These are phyloP conservation scores for Stagonosporopsis chrysanthemi DNA, from an alignment of 2,329 filamentous ascomycete genomes.

Conservation along the genomic window DNA sequence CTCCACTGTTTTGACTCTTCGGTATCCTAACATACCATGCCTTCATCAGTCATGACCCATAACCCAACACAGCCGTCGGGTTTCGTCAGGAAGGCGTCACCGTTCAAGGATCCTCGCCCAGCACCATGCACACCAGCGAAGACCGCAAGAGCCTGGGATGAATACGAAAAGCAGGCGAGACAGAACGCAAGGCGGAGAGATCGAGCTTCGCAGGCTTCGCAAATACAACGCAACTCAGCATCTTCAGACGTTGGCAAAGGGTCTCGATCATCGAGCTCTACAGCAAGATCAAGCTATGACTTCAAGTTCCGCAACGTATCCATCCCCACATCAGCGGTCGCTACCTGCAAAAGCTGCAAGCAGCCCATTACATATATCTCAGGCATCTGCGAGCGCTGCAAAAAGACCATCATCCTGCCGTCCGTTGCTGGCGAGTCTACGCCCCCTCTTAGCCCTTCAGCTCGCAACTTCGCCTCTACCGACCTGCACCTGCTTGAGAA, in stretches of 20 bases:
- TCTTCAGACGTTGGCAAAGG: slow-evolving; percentile 29
- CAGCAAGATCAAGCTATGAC: slow-evolving; percentile 35
- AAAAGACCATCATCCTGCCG: slow-evolving; percentile 36
- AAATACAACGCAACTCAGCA: slow-evolving; percentile 30
- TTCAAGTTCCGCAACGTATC: slow-evolving; percentile 31
- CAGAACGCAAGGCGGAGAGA: slow-evolving; percentile 44
- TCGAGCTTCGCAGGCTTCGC: slow-evolving; percentile 19
- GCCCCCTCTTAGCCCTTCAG: slow-evolving; percentile 35
- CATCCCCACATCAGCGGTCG: slow-evolving; percentile 27
- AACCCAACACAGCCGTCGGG: slow-evolving; percentile 33
- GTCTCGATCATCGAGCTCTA: slow-evolving; percentile 15
- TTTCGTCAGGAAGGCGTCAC: slow-evolving; percentile 34
- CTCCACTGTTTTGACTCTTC: slow-evolving; percentile 17
- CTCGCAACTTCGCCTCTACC: slow-evolving; percentile 34
- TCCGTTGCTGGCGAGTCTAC: slow-evolving; percentile 32
- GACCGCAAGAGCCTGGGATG: slow-evolving; percentile 46
- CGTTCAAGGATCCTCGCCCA: slow-evolving; percentile 39
- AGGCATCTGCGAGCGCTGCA: slow-evolving; percentile 43
- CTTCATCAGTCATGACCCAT: slow-evolving; percentile 26
- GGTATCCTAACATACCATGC: slow-evolving; percentile 15
- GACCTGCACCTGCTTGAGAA: slow-evolving; percentile 33
- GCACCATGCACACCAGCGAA: slow-evolving; percentile 37
- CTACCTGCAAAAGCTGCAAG: slow-evolving; percentile 44
- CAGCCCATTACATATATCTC: slow-evolving; percentile 36
- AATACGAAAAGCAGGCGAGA: slow-evolving; percentile 43